Conservation (phyloP, 2,329 filamentous ascomycete genomes). For the Colletotrichum sp. region DNA sequence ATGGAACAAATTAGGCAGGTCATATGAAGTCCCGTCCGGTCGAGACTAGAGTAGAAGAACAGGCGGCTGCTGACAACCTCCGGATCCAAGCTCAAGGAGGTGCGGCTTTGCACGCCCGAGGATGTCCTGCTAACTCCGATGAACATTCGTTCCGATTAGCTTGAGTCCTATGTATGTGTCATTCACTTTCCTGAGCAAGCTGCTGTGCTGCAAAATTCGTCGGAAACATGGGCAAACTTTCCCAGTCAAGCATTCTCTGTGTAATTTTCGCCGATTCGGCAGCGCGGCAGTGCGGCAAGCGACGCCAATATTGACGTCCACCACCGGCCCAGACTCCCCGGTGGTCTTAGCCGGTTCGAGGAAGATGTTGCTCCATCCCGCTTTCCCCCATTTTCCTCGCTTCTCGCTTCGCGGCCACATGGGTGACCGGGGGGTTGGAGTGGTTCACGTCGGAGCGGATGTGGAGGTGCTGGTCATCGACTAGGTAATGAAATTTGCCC, state of each 20-base stretch:
- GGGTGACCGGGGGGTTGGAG: background rate
- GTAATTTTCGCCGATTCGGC: slow-evolving; percentile 5
- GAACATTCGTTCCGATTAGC: background rate
- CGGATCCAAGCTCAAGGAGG: background rate
- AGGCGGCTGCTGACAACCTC: background rate
- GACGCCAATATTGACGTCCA: background rate
- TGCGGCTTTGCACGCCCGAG: background rate
- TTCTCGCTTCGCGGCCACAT: background rate
- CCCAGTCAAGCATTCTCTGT: background rate
- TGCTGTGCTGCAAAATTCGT: background rate
- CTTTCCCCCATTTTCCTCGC: background rate
- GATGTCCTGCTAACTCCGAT: background rate
- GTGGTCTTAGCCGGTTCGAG: background rate
- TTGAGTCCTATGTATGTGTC: background rate
- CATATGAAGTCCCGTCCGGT: background rate
- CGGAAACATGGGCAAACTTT: background rate
- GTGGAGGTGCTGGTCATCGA: slow-evolving; percentile 20
- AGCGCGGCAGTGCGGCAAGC: background rate
- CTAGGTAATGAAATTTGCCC: slow-evolving; percentile 5
- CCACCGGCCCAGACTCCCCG: background rate
- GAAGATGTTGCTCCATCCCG: background rate
- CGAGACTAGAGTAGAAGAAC: background rate
- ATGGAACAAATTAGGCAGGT: background rate
- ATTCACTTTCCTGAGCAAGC: background rate
- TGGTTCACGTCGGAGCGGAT: slow-evolving; percentile 1